Percentiles rank a stretch among this genome's conserved stretches.
phyloP scores from a whole-genome alignment of 306 rosid species.

The Ormosia emarginata region DNA sequence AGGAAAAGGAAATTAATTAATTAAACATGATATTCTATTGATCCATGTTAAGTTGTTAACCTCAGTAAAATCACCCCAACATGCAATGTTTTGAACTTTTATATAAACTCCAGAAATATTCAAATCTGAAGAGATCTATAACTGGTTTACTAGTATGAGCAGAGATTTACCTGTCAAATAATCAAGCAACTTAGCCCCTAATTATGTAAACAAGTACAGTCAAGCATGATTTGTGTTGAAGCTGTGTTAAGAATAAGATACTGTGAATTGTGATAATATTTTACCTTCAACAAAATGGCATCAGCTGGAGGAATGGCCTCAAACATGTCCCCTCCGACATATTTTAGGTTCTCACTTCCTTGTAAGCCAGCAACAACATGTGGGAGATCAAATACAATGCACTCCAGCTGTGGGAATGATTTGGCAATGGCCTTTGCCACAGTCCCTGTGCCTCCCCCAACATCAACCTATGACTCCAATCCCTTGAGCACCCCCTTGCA shows the following conservation, averaged over 20 bases:
- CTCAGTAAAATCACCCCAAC: background rate
- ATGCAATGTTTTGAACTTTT: background rate
- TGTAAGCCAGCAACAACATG: conserved; percentile 12
- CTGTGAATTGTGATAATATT: background rate
- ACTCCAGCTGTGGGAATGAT: background rate
- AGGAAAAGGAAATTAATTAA: too few species aligned
- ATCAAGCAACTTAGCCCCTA: background rate
- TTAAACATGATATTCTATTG: background rate
- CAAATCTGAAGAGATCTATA: background rate
- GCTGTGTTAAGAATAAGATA: background rate
- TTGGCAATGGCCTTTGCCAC: conserved; percentile 17
- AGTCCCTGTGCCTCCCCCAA: conserved; percentile 32
- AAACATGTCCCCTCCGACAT: conserved; percentile 7
- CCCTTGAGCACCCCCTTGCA: background rate
- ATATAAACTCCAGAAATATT: background rate
- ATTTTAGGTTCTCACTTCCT: conserved; percentile 6
- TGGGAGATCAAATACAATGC: conserved; percentile 5
- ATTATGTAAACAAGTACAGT: background rate
- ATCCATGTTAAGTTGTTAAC: background rate
- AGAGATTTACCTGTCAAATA: background rate
- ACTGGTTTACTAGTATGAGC: background rate
- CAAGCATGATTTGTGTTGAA: background rate
- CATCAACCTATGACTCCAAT: conserved; percentile 28
- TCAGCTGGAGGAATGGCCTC: background rate
- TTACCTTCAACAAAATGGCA: conserved; percentile 29